Evolutionary conservation across 1,284 basidiomycete species (phyloP).

Genomic region (Malassezia vespertilionis): DNA sequence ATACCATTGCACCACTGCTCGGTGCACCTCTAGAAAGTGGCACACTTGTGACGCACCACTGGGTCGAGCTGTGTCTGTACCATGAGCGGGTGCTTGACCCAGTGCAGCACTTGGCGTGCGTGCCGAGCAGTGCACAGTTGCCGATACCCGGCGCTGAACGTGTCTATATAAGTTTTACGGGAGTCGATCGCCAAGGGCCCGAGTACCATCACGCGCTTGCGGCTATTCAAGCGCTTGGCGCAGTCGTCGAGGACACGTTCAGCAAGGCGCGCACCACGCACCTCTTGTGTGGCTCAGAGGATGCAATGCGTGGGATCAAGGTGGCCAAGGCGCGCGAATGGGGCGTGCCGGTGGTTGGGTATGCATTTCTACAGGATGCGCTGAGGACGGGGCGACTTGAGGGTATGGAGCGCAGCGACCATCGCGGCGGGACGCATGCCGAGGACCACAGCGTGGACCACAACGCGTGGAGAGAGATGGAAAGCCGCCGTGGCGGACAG

Average conservation of each 20-base stretch:
- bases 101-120: conserved; percentile 20
- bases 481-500: too few species aligned
- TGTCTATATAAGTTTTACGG: conserved; percentile 21
- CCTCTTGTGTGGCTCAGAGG: conserved; percentile 20
- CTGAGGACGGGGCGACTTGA: background rate
- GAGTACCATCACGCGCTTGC: conserved; percentile 28
- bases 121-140: conserved; percentile 18
- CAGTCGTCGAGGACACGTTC: conserved; percentile 17
- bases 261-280: conserved; percentile 21
- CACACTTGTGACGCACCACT: conserved; percentile 28
- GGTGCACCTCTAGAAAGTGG: conserved; percentile 2
- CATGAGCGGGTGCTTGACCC: conserved; percentile 25
- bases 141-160: conserved; percentile 19
- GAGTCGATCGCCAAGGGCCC: conserved; percentile 23
- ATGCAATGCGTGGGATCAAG: conserved; percentile 7
- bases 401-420: background rate
- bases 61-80: conserved; percentile 34
- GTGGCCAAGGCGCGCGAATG: conserved; percentile 10
- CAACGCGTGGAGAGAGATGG: too few species aligned
- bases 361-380: background rate
- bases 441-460: too few species aligned
- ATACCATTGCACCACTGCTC: conserved; percentile 12
- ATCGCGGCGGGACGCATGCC: background rate
- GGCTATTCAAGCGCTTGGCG: conserved; percentile 23
- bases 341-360: conserved; percentile 6